Evolutionary conservation across 768 basidiomycete species (phyloP).

Genomic region (Boletus fagicola): DNA sequence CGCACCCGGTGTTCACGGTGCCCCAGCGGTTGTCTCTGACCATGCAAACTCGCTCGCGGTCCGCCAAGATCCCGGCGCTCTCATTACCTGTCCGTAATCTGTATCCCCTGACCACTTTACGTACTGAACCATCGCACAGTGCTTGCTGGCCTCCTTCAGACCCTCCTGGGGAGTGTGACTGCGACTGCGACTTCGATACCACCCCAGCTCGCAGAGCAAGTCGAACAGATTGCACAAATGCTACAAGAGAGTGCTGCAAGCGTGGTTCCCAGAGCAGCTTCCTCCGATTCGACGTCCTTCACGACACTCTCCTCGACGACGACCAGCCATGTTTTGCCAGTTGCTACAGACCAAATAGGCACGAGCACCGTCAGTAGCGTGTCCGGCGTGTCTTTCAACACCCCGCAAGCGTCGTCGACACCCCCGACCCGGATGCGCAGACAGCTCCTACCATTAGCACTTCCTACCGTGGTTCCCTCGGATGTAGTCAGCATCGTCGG

Average conservation of each 20-base stretch:
- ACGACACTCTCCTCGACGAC: background rate
- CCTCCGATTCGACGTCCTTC: background rate
- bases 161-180: background rate
- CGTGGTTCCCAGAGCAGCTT: slow-evolving; percentile 1
- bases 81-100: background rate
- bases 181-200: background rate
- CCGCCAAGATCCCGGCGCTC: background rate
- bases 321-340: background rate
- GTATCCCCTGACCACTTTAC: background rate
- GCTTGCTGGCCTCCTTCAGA: background rate
- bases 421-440: slow-evolving; percentile 7
- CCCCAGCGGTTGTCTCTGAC: slow-evolving; percentile 10
- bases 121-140: slow-evolving; percentile 7
- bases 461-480: background rate
- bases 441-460: slow-evolving; percentile 3
- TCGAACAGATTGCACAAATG: background rate
- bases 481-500: background rate
- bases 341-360: background rate
- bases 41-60: slow-evolving; percentile 1
- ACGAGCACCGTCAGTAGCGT: background rate
- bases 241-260: background rate
- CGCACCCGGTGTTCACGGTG: slow-evolving; percentile 16
- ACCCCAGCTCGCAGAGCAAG: background rate
- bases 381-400: background rate
- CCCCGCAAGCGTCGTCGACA: slow-evolving; percentile 1